Conservation (phyloP, 208 protist species). For the Leishmania amazonensis region DNA sequence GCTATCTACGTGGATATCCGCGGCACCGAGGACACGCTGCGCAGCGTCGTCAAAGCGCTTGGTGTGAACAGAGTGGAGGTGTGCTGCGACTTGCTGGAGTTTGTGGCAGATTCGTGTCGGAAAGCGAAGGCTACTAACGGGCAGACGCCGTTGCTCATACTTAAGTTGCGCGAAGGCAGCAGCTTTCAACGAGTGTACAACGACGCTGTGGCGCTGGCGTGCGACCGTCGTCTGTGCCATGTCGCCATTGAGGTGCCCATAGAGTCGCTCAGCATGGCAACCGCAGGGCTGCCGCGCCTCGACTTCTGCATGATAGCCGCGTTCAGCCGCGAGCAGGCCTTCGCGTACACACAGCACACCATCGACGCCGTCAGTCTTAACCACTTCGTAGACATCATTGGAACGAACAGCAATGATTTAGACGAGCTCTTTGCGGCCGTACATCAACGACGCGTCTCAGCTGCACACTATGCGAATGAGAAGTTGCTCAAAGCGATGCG, state of each 20-base stretch:
- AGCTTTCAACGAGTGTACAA: conserved; percentile 65
- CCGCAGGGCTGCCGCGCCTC: conserved; percentile 51
- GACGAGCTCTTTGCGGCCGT: conserved; percentile 75
- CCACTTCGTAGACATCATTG: conserved; percentile 64
- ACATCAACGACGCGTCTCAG: conserved; percentile 47
- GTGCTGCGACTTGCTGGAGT: conserved; percentile 81
- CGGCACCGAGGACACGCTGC: conserved; percentile 68
- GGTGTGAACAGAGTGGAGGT: conserved; percentile 79
- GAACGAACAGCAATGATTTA: conserved; percentile 75
- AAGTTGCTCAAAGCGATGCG: conserved; percentile 77
- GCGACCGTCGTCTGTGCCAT: conserved; percentile 64
- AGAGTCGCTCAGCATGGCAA: conserved; percentile 60
- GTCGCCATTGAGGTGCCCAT: conserved; percentile 70
- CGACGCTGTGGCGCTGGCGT: conserved; percentile 68
- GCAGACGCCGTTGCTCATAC: conserved; percentile 59
- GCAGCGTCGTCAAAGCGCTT: conserved; percentile 60
- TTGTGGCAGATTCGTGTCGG: conserved; percentile 47
- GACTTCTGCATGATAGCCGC: conserved; percentile 65
- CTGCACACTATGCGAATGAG: conserved; percentile 57
- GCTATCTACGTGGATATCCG: conserved; percentile 75
- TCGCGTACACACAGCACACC: conserved; percentile 63
- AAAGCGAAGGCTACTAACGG: conserved; percentile 45
- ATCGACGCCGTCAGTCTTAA: conserved; percentile 60
- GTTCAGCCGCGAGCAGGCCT: conserved; percentile 55
- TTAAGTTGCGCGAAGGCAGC: conserved; percentile 67